phyloP scores from a whole-genome alignment of 768 basidiomycete species.

The Tricholoma sp. region DNA sequence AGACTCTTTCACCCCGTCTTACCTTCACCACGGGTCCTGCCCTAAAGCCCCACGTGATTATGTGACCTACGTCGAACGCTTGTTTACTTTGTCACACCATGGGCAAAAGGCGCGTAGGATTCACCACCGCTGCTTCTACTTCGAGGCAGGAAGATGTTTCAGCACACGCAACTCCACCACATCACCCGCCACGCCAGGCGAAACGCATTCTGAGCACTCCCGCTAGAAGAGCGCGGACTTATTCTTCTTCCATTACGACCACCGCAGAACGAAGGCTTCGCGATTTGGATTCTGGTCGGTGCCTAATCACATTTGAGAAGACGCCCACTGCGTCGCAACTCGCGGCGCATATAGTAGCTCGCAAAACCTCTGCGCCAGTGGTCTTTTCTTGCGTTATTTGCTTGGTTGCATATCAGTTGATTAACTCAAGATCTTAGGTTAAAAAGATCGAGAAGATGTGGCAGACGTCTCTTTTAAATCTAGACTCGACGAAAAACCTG shows the following conservation, averaged over 20 bases:
- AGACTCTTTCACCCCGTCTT: no score
- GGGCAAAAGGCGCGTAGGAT: no score
- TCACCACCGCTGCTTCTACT: not conserved
- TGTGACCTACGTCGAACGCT: no score
- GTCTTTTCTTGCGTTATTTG: not conserved
- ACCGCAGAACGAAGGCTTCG: not conserved
- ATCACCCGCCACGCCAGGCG: not conserved
- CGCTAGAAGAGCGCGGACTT: not conserved
- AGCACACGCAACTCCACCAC: not conserved
- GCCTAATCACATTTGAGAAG: not conserved
- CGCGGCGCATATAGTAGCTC: not conserved
- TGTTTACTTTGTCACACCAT: no score
- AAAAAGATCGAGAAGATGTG: not conserved
- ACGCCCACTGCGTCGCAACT: not conserved
- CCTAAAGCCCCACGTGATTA: no score
- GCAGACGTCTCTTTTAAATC: not conserved
- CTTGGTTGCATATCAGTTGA: not conserved
- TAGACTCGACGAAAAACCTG: slow-evolving; percentile 1
- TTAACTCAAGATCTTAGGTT: not conserved
- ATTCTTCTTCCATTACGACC: not conserved
- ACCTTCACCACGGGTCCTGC: no score
- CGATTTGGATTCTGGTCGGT: not conserved
- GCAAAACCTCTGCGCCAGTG: not conserved
- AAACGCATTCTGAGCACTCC: not conserved
- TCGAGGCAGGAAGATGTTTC: not conserved